A percentile compares a stretch with the other conserved stretches of the same genome.
These are phyloP conservation scores for Tardiomyces depauwii DNA, from an alignment of 1,139 yeast species.

Conservation along the genomic window DNA sequence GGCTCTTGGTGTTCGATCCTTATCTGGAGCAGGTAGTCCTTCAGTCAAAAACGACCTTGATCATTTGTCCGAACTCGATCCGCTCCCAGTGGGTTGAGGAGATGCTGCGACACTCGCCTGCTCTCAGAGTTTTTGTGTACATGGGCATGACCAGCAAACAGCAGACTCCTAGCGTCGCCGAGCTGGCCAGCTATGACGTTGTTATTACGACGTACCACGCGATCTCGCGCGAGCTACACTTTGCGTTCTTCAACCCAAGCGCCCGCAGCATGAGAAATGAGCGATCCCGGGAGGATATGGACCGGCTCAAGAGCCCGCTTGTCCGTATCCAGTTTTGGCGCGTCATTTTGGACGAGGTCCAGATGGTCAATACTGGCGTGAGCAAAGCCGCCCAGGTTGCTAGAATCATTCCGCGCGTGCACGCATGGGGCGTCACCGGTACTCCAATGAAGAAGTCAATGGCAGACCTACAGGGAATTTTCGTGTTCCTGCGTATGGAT, in stretches of 20 bases:
- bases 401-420: constrained; percentile 65
- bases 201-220: constrained; percentile 69
- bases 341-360: constrained; percentile 85
- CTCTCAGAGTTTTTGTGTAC: constrained; percentile 36
- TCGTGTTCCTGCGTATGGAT: constrained; percentile 50
- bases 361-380: constrained; percentile 69
- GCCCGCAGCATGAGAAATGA: constrained; percentile 15
- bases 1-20: constrained; percentile 23
- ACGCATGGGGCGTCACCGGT: constrained; percentile 96
- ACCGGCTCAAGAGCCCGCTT: constrained; percentile 48
- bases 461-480: constrained; percentile 56
- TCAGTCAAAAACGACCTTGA: constrained; percentile 58
- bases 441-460: constrained; percentile 69
- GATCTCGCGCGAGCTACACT: constrained; percentile 65
- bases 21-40: constrained; percentile 38
- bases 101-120: constrained; percentile 27
- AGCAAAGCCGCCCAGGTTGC: constrained; percentile 77
- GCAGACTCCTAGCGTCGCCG: constrained; percentile 29
- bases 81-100: constrained; percentile 57
- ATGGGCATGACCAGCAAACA: constrained; percentile 32
- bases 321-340: constrained; percentile 85
- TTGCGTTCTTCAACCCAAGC: constrained; percentile 57
- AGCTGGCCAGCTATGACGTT: constrained; percentile 51
- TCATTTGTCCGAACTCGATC: constrained; percentile 78
- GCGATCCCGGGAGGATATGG: constrained; percentile 6